Base-by-base conservation (phyloP, 192 early-diverging fungal species). In the Globomyces pollinis-pini region DNA sequence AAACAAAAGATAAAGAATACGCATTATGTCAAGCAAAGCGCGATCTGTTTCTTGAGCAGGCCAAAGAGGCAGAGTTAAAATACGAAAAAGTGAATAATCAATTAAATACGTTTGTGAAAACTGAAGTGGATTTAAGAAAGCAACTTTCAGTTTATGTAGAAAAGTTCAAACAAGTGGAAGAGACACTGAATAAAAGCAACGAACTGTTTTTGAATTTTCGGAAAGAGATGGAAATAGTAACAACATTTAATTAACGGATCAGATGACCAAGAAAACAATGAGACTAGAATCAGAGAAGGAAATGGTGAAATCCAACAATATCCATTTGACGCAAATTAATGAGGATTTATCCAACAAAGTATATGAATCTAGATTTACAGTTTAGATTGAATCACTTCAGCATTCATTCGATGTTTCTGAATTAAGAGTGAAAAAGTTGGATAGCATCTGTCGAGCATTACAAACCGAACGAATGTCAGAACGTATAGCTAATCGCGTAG, bases 141-240 rank as follows among this genome's bases (percentile, higher is more conserved):
- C 44, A 47, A 26, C 23, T 47, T 28, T 47, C 44, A 26, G 8
- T 47, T 15, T 85, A 85, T 59, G 79, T 85, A 23, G 79, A 81
- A 18, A 85, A 85, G 65, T 84, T 85, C 45, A 71, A 73, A 55
- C 69, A 77, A 58, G 81, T 84, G 3, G 83, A 85, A 58, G 83
- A 85, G 50, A 84, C 83, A 8, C 61, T 85, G 33, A 80, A 79
- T 60, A 81, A 81, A 50, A 77, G 73, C 57, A 83, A 85, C 49
- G 75, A 83, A 24, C 57, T 85, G 32, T 85, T 85, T 66, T 63
- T 73, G 16, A 76, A 72, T 31, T 85, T 84, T 52, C 76, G 81
- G 29, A 79, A 71, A 49, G 81, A 85, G 62, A 83, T 85, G 76
- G 83, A 85, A 52, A 44, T 66, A 31, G 38, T 61, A 36, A 47